Percentiles rank a stretch among this genome's conserved stretches.
Conservation (phyloP, 129 eudicot genomes). For the Erigeron canadensis region DNA sequence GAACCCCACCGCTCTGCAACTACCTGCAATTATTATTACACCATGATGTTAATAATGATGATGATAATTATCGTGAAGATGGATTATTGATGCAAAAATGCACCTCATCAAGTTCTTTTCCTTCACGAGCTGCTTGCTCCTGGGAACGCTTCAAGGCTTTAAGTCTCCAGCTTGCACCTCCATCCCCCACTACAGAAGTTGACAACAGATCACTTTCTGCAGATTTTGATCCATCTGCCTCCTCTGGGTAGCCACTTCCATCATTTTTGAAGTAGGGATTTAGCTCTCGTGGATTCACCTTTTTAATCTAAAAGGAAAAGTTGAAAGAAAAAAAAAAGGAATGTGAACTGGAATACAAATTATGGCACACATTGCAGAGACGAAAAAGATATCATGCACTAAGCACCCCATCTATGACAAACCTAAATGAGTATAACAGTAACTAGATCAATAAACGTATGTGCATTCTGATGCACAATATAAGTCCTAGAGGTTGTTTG, state of each 20-base stretch:
- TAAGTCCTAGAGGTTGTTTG: too few relatives aligned
- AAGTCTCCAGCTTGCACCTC: slow-evolving; percentile 99
- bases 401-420: background rate
- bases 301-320: slow-evolving; percentile 45
- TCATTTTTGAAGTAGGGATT: slow-evolving; percentile 73
- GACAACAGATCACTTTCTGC: slow-evolving; percentile 51
- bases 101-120: slow-evolving; percentile 75
- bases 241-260: slow-evolving; percentile 90
- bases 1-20: slow-evolving; percentile 97
- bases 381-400: background rate
- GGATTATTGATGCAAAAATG: slow-evolving; percentile 8
- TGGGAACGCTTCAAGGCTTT: slow-evolving; percentile 90
- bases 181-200: slow-evolving; percentile 82
- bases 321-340: background rate
- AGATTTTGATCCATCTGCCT: slow-evolving; percentile 36
- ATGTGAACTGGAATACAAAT: background rate
- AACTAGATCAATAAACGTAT: background rate
- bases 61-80: background rate
- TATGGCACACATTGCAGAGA: background rate
- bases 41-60: background rate
- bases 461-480: too few relatives aligned
- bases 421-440: background rate
- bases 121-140: slow-evolving; percentile 99
- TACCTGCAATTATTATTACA: slow-evolving; percentile 50
- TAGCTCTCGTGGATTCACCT: slow-evolving; percentile 70